A percentile compares a stretch with the other conserved stretches of the same genome.
phyloP scores from a whole-genome alignment of 257 asterid species.

The Cruciata laevipes region DNA sequence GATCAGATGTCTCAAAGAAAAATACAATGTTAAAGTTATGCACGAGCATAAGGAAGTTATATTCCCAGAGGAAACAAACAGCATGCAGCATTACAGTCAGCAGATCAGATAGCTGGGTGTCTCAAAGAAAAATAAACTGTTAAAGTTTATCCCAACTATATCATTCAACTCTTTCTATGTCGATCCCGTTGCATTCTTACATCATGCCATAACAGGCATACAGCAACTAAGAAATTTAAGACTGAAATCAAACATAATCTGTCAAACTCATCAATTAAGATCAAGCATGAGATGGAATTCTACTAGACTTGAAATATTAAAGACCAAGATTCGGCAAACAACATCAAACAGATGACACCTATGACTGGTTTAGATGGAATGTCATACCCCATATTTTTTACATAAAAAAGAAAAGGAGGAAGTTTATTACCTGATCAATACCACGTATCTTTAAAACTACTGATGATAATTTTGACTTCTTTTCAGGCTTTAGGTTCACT shows the following conservation, averaged over 20 bases:
- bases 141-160: background rate
- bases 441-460: conserved; percentile 97
- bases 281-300: background rate
- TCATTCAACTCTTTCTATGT: too few relatives aligned
- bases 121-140: background rate
- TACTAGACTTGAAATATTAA: background rate
- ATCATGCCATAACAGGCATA: background rate
- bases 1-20: background rate
- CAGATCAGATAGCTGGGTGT: background rate
- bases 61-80: background rate
- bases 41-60: too few relatives aligned
- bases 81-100: background rate
- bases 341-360: background rate
- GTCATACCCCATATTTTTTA: background rate
- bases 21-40: too few relatives aligned
- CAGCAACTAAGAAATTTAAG: background rate
- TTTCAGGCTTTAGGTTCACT: conserved; percentile 89
- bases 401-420: conserved; percentile 5
- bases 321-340: background rate
- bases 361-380: background rate
- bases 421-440: conserved; percentile 79
- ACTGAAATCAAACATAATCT: background rate
- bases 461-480: conserved; percentile 89
- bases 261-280: background rate
- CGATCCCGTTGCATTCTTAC: background rate